Base-by-base conservation (phyloP, 1,139 yeast genomes). In the Pichia cactophila region DNA sequence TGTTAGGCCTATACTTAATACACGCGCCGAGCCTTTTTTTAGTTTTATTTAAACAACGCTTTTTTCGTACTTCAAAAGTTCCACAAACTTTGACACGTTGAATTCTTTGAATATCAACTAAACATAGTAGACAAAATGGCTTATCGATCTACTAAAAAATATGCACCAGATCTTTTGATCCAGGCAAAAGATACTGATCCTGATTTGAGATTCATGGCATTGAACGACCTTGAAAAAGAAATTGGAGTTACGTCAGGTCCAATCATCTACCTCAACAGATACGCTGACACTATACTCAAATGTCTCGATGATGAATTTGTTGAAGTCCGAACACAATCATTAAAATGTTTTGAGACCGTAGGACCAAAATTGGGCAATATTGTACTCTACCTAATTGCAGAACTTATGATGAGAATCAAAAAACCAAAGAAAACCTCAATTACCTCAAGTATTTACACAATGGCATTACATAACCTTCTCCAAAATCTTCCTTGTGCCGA, bases 151-250 rank as follows among this genome's bases (percentile, higher is more conserved):
- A 16, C 38, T 9, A 42, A 57, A 42, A 58, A 56, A 47, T 59
- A 59, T 29, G 52, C 62, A n/a, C 53, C 53, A n/a, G 61, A 59
- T 41, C 53, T 73, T 59, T 65, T 73, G 52, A 81, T 81, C 56
- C 73, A 73, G 58, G 78, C 82, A 23, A 69, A 71, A 47, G 86
- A 81, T 57, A 83, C 83, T 26, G 96, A 88, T 60, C 86, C 94
- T 4, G 96, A 88, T 62, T 71, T 85, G 57, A 73, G 96, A 61
- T 87, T 82, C 66, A 88, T 88, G 96, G 95, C 92, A 3, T 70
- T 87, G 54, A 86, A 80, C 58, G 96, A 88, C 61, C 73, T 87
- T 58, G 79, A 77, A 58, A 77, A 75, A 59, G 70, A 69, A 53
- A 73, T 68, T 50, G 54, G 56, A 58, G 57, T 60, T 55, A 57